Base-by-base conservation (phyloP, 2,329 filamentous ascomycete species). In the Colletotrichum trifolii region DNA sequence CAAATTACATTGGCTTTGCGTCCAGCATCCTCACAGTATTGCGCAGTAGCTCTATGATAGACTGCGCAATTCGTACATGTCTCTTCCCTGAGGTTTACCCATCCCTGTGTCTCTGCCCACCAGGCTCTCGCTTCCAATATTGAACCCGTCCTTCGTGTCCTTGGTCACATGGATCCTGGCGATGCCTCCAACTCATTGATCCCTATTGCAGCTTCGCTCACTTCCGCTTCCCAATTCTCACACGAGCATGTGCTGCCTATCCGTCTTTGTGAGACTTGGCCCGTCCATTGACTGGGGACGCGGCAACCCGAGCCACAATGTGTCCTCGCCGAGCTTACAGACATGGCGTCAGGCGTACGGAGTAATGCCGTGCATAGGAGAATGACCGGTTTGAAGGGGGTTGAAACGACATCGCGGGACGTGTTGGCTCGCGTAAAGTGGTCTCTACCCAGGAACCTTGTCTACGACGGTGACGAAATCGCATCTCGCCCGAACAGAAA, bases 361-460 rank as follows among this genome's bases (percentile, higher is more conserved):
- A 54, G 48, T 48, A 46, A 2, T 8, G 10, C 42, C 42, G 9
- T 45, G n/a, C 42, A 45, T 45, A 48, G 9, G 10, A 48, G 15
- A 46, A 15, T 15, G 15, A 46, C 25, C 46, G 5, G 25, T 10
- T 8, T 13, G 12, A 12, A 66, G 57, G 63, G 62, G 58, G 58
- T 66, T 63, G 63, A 66, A 63, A 66, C 58, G 47, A 63, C 61
- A 53, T 63, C 53, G 47, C 48, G 46, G 43, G 49, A 50, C 59
- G 47, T 66, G 58, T 54, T 45, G 54, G 42, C 39, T 57, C 63
- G 58, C 59, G 63, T 63, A 66, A 57, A 66, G 63, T 65, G 56
- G 52, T 38, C 49, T 40, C 33, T n/a, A 39, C 52, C 47, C 42
- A 48, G 15, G 47, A 63, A 36, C 47, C 42, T 33, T 63, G 53